These are phyloP conservation scores for Hygrophoropsis aurantiaca DNA, from an alignment of 768 basidiomycete species.

Conservation along the genomic window DNA sequence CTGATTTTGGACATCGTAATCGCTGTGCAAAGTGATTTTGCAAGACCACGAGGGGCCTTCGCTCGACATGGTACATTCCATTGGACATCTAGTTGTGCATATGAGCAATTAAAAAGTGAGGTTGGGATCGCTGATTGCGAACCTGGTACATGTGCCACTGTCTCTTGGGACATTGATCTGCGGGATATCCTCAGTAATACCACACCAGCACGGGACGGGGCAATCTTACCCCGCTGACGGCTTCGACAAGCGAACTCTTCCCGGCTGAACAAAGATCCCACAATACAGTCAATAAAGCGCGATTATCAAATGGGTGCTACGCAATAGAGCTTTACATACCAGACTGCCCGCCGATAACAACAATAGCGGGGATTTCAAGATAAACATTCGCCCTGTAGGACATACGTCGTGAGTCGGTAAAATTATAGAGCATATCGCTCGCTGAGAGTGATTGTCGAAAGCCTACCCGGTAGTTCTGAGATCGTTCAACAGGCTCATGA, in stretches of 20 bases:
- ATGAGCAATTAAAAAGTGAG: background rate
- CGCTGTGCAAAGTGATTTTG: conserved; percentile 40
- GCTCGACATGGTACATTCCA: conserved; percentile 51
- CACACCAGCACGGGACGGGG: background rate
- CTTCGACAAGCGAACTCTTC: conserved; percentile 61
- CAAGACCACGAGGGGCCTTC: conserved; percentile 41
- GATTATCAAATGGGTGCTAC: background rate
- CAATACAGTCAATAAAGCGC: background rate
- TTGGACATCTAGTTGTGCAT: conserved; percentile 43
- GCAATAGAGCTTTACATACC: conserved; percentile 32
- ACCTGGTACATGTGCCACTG: conserved; percentile 61
- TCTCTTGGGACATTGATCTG: conserved; percentile 64
- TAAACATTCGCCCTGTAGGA: conserved; percentile 33
- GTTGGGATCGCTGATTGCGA: background rate
- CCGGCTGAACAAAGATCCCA: conserved; percentile 38
- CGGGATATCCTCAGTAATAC: background rate
- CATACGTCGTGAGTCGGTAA: no score
- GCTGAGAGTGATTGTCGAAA: background rate
- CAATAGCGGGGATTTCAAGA: conserved; percentile 51
- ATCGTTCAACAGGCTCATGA: conserved; percentile 39
- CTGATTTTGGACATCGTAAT: conserved; percentile 29
- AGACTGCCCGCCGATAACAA: conserved; percentile 57
- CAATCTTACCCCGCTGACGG: conserved; percentile 49
- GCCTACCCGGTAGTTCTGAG: conserved; percentile 42
- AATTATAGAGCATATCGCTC: conserved; percentile 6